Evolutionary conservation across 225 moss, liverwort and hornwort species (phyloP).

Genomic region (Pleurozium schreberi): DNA sequence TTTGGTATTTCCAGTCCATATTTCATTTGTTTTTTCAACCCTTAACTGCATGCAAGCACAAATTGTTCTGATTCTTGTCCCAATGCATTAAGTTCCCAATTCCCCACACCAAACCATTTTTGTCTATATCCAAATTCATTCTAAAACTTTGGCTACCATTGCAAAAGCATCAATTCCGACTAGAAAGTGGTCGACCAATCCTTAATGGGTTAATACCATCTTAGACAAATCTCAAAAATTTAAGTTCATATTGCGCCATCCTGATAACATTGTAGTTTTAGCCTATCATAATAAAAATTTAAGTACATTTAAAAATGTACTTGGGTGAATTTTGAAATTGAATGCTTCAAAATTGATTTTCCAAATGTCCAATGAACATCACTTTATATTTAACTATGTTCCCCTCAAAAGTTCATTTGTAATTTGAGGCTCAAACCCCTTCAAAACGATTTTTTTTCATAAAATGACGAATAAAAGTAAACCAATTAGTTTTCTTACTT

Average conservation of each 20-base stretch:
- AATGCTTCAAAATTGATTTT: neutral
- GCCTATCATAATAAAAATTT: neutral
- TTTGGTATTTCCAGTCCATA: too few species aligned
- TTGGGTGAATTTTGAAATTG: neutral
- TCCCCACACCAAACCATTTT: too few species aligned
- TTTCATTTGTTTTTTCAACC: too few species aligned
- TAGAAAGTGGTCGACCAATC: too few species aligned
- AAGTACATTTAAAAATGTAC: neutral
- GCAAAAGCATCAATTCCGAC: too few species aligned
- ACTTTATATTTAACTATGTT: neutral
- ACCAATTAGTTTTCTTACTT: neutral
- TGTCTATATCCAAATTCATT: too few species aligned
- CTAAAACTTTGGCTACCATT: too few species aligned
- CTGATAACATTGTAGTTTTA: neutral
- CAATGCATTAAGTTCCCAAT: too few species aligned
- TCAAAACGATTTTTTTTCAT: accelerated
- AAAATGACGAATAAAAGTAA: neutral
- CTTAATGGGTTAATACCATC: too few species aligned
- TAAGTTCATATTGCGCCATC: neutral
- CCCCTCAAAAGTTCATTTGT: neutral
- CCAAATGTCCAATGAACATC: neutral
- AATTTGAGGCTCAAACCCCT: neutral
- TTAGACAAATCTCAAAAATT: too few species aligned
- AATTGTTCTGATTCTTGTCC: too few species aligned
- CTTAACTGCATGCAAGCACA: too few species aligned